A percentile compares a stretch with the other conserved stretches of the same genome.
Conservation (phyloP, 164 flowering plant genomes). For the Macadamia integrifolia region DNA sequence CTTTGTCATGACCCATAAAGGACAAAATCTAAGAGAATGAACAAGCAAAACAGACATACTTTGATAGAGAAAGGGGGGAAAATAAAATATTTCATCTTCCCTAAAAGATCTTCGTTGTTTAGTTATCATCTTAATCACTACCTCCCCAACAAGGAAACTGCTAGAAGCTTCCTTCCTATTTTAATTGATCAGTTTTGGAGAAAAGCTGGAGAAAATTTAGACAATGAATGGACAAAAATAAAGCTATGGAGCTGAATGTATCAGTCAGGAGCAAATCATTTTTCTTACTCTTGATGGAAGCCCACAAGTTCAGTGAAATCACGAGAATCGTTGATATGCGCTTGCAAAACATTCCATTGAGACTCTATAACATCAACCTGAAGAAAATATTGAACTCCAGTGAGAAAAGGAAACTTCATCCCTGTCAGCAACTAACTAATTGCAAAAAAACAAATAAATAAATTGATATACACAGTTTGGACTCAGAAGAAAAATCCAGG, state of each 20-base stretch:
- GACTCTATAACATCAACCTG: conserved; percentile 99
- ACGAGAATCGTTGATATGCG: conserved; percentile 77
- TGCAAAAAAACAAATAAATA: not conserved
- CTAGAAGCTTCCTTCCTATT: not conserved
- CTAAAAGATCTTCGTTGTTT: no score
- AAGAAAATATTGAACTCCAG: conserved; percentile 7
- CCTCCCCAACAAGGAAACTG: no score
- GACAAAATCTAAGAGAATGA: no score
- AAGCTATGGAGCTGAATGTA: not conserved
- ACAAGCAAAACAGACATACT: no score
- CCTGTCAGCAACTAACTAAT: not conserved
- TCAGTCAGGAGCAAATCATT: conserved; percentile 7
- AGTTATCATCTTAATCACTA: no score
- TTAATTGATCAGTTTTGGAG: not conserved
- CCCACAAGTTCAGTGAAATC: conserved; percentile 94
- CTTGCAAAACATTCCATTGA: conserved; percentile 90
- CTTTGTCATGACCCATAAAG: no score
- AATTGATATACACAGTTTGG: not conserved
- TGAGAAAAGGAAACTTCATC: conserved; percentile 3
- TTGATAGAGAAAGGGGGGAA: no score
- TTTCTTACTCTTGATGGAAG: conserved; percentile 93
- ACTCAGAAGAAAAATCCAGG: not conserved
- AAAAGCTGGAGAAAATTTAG: not conserved
- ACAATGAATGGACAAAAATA: not conserved
- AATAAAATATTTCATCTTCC: no score